Conservation (phyloP, 371 early-diverging fungal species). For the Mucor circinelloides region DNA sequence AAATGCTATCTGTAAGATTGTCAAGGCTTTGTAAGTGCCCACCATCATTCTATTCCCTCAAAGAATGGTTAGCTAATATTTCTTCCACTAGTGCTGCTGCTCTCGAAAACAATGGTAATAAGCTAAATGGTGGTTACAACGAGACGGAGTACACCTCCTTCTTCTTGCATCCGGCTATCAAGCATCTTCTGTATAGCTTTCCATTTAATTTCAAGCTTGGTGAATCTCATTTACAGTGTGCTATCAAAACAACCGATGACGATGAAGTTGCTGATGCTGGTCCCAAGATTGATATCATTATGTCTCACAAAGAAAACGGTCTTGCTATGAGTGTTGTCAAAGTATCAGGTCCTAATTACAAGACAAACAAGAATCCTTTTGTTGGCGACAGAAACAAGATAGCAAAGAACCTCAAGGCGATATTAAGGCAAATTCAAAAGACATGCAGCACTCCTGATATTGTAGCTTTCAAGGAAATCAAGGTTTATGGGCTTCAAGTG, state of each 20-base stretch:
- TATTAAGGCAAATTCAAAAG: too few species aligned
- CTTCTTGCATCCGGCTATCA: background rate
- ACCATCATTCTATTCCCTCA: too few species aligned
- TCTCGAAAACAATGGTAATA: background rate
- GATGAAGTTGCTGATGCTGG: background rate
- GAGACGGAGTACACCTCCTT: background rate
- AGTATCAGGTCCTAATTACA: background rate
- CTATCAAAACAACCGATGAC: background rate
- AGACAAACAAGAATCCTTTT: background rate
- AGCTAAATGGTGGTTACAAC: background rate
- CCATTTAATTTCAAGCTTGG: background rate
- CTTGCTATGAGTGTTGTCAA: background rate
- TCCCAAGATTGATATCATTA: slow-evolving; percentile 1
- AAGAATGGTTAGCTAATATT: too few species aligned
- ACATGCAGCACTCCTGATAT: too few species aligned
- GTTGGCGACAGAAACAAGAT: background rate
- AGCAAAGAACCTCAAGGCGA: background rate
- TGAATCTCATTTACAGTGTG: background rate
- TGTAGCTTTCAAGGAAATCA: background rate
- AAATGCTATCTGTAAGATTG: background rate
- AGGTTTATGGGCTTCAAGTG: too few species aligned
- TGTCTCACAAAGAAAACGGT: background rate
- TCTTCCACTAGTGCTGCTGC: too few species aligned
- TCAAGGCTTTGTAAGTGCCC: too few species aligned
- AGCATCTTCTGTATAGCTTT: background rate